These are phyloP conservation scores for Clonostachys rosea DNA, from an alignment of 2,329 filamentous ascomycete genomes.

Conservation along the genomic window DNA sequence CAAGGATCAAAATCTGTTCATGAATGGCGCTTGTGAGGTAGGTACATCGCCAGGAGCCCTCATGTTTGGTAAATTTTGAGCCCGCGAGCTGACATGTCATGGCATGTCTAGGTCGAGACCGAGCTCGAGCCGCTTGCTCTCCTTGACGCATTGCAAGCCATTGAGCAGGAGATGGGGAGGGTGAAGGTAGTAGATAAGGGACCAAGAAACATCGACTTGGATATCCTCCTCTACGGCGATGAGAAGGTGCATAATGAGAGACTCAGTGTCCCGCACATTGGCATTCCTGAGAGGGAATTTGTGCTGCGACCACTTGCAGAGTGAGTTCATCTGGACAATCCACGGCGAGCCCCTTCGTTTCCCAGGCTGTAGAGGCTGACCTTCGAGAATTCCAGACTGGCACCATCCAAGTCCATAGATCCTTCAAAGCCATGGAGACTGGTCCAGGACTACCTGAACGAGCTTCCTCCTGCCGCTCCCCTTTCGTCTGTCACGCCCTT, in stretches of 20 bases:
- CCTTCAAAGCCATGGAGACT: conserved; percentile 53
- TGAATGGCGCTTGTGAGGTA: conserved; percentile 84
- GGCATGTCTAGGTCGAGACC: conserved; percentile 66
- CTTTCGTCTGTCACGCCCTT: conserved; percentile 58
- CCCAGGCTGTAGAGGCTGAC: not conserved
- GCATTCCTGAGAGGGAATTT: conserved; percentile 89
- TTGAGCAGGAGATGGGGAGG: conserved; percentile 76
- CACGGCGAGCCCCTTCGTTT: not conserved
- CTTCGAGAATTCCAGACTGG: conserved; percentile 34
- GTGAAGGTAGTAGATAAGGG: conserved; percentile 88
- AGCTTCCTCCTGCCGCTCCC: conserved; percentile 43
- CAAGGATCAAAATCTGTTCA: conserved; percentile 77
- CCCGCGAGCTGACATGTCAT: not conserved
- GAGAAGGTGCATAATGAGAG: conserved; percentile 62
- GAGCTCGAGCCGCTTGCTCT: conserved; percentile 68
- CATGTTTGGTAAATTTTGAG: not conserved
- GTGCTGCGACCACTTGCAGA: conserved; percentile 83
- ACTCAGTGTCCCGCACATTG: conserved; percentile 77
- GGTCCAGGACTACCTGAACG: conserved; percentile 56
- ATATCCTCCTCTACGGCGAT: conserved; percentile 80
- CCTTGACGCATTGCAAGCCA: conserved; percentile 75
- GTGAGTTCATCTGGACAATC: conserved; percentile 34
- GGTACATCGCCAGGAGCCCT: conserved; percentile 41
- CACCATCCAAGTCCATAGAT: conserved; percentile 49
- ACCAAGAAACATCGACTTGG: conserved; percentile 89